phyloP scores from a whole-genome alignment of 75 land plant genomes.

The Pseudotsuga menziesii region DNA sequence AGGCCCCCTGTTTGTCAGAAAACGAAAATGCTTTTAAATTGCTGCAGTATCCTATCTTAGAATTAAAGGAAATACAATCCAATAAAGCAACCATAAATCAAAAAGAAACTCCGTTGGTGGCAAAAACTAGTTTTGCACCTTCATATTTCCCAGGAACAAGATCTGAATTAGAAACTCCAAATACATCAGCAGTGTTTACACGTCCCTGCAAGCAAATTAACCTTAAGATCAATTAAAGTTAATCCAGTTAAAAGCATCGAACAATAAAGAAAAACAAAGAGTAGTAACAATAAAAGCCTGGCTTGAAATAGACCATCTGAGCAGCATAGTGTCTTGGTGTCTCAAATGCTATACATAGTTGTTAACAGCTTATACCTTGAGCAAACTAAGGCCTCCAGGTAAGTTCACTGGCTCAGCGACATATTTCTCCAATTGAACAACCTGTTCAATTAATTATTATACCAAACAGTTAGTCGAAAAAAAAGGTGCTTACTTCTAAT shows the following conservation, averaged over 20 bases:
- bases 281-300: not conserved
- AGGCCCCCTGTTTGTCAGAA: conserved; percentile 42
- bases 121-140: conserved; percentile 12
- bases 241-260: not conserved
- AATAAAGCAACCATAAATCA: not conserved
- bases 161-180: conserved; percentile 34
- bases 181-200: conserved; percentile 32
- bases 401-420: conserved; percentile 17
- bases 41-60: not conserved
- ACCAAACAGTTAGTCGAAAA: conserved; percentile 1
- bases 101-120: not conserved
- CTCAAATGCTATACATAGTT: not conserved
- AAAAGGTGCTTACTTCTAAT: not conserved
- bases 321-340: not conserved
- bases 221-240: not conserved
- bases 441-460: conserved; percentile 10
- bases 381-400: conserved; percentile 21
- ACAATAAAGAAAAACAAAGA: not conserved
- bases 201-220: conserved; percentile 26
- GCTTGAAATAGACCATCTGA: not conserved
- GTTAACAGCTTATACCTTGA: conserved; percentile 20
- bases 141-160: conserved; percentile 46
- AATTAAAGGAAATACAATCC: not conserved
- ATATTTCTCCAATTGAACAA: conserved; percentile 11
- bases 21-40: conserved; percentile 8